Evolutionary conservation across 2,329 filamentous ascomycete genomes (phyloP).

Genomic region (Pseudocercospora fijiensis): DNA sequence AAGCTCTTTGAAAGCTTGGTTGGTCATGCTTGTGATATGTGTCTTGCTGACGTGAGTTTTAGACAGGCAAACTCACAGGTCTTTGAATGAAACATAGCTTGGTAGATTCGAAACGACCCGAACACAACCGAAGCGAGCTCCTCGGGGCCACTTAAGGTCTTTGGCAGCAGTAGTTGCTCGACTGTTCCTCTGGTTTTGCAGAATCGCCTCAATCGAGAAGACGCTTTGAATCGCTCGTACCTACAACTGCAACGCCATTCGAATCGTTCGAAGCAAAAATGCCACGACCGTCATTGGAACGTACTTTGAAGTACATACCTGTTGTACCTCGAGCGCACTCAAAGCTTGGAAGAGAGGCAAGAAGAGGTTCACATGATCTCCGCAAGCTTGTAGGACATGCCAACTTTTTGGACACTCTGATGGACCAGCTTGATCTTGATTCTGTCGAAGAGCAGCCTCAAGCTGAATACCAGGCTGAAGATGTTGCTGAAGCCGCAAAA

Average conservation of each 20-base stretch:
- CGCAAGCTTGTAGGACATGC: conserved; percentile 2
- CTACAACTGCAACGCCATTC: background rate
- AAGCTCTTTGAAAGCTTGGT: background rate
- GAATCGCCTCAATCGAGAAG: background rate
- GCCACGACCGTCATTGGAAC: conserved; percentile 1
- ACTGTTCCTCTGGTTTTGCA: background rate
- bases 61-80: background rate
- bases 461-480: background rate
- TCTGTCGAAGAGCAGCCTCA: conserved; percentile 1
- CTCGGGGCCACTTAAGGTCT: background rate
- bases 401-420: conserved; percentile 3
- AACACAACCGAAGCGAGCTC: background rate
- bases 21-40: background rate
- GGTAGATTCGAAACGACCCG: background rate
- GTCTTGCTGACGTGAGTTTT: conserved; percentile 3
- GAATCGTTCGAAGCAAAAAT: background rate
- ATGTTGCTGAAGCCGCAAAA: background rate
- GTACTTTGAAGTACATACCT: conserved; percentile 4
- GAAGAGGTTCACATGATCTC: conserved; percentile 2
- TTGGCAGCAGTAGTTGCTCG: background rate
- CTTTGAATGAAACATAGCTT: background rate
- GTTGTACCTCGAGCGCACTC: conserved; percentile 6
- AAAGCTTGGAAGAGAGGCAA: conserved; percentile 7
- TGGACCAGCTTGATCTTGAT: conserved; percentile 5
- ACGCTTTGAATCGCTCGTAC: background rate